Conservation (phyloP, 257 asterid genomes). For the Solanum gandarillasii region DNA sequence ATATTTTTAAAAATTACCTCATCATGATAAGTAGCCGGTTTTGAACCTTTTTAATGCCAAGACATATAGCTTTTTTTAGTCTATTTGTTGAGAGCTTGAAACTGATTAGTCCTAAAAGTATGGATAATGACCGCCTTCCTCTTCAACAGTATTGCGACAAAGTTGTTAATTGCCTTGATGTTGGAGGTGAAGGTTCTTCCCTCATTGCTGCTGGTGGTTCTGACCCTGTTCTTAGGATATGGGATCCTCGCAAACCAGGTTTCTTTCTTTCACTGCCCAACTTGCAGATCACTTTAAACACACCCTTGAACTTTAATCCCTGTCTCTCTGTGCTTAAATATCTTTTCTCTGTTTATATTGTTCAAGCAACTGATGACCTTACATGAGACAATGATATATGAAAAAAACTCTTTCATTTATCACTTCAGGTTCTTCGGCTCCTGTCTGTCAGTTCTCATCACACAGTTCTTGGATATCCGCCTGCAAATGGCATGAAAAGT, state of each 20-base stretch:
- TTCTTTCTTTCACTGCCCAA: not conserved
- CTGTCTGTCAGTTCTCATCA: constrained; percentile 71
- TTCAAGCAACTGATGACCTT: not conserved
- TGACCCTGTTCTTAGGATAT: constrained; percentile 75
- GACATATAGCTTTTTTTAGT: not conserved
- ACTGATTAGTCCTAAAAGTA: not conserved
- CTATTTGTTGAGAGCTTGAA: not conserved
- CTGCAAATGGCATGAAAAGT: constrained; percentile 86
- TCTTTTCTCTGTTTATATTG: not conserved
- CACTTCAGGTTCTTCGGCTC: constrained; percentile 59
- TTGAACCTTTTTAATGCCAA: not conserved
- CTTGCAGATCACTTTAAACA: not conserved
- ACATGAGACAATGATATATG: not conserved
- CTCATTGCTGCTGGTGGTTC: constrained; percentile 86
- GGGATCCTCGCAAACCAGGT: constrained; percentile 99
- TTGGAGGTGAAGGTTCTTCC: constrained; percentile 93
- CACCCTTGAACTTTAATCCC: not conserved
- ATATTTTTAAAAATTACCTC: not conserved
- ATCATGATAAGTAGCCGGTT: not conserved
- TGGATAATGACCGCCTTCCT: not conserved
- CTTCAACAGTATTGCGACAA: constrained; percentile 55
- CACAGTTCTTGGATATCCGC: constrained; percentile 91
- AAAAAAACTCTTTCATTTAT: not conserved
- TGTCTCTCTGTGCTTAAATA: not conserved
- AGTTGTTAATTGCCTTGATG: constrained; percentile 70